Evolutionary conservation across 2,329 filamentous ascomycete genomes (phyloP).

Genomic region (Botryotinia narcissicola): DNA sequence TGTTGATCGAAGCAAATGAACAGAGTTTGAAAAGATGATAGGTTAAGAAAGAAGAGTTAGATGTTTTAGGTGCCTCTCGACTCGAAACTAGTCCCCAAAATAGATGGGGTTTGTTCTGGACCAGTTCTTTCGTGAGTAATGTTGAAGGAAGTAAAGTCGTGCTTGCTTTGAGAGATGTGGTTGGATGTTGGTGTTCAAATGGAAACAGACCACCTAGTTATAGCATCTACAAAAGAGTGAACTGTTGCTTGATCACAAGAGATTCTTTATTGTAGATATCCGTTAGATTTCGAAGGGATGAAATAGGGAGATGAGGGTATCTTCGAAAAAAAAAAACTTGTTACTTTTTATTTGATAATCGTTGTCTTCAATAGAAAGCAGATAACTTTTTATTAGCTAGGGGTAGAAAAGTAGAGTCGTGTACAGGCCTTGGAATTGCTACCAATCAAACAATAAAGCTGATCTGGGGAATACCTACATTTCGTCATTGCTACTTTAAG

Average conservation of each 20-base stretch:
- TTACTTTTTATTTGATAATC: not conserved
- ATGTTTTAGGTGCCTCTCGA: conserved; percentile 10
- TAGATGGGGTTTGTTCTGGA: conserved; percentile 22
- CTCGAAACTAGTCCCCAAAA: conserved; percentile 1
- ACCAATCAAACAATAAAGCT: conserved; percentile 4
- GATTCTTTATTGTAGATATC: not conserved
- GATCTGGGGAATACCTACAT: conserved; percentile 8
- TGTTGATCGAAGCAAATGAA: conserved; percentile 23
- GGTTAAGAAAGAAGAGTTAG: conserved; percentile 19
- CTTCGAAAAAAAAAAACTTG: not conserved
- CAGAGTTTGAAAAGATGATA: not conserved
- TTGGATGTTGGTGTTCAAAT: conserved; percentile 16
- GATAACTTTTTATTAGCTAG: not conserved
- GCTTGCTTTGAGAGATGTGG: conserved; percentile 17
- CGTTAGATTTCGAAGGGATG: not conserved
- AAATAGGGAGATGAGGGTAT: not conserved
- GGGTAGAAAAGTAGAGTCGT: not conserved
- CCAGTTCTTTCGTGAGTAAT: conserved; percentile 11
- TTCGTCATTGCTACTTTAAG: conserved; percentile 15
- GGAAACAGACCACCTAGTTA: not conserved
- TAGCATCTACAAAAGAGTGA: not conserved
- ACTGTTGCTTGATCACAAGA: not conserved
- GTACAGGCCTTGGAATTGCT: not conserved
- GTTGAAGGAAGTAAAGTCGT: conserved; percentile 17
- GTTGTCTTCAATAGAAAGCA: conserved; percentile 7